These are phyloP conservation scores for Fistulifera solaris DNA, from an alignment of 108 stramenopile species.

Conservation along the genomic window DNA sequence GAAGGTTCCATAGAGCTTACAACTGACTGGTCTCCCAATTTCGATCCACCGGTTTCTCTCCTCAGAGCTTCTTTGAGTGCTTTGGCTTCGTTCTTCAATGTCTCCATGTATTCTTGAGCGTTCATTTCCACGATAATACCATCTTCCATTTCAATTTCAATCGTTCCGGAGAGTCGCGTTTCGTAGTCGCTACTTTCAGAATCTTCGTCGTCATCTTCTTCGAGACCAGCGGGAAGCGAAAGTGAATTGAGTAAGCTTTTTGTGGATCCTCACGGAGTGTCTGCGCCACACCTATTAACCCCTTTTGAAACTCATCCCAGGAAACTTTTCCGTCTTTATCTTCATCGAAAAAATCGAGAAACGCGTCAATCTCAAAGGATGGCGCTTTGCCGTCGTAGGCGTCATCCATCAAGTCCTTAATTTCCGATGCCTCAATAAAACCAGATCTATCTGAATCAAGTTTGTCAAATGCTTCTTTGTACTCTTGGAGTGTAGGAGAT, in stretches of 20 bases:
- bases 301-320: constrained; percentile 82
- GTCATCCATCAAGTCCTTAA: constrained; percentile 51
- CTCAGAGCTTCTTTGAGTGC: constrained; percentile 65
- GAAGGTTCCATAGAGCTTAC: neutral
- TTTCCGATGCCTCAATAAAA: constrained; percentile 61
- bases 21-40: constrained; percentile 7
- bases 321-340: constrained; percentile 74
- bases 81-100: constrained; percentile 63
- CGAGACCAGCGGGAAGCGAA: constrained; percentile 7
- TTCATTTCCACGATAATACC: constrained; percentile 75
- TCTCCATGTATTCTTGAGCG: constrained; percentile 76
- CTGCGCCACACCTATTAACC: constrained; percentile 36
- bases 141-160: constrained; percentile 72
- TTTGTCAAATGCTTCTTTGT: constrained; percentile 66
- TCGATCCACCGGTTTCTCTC: constrained; percentile 20
- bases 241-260: neutral
- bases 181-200: constrained; percentile 17
- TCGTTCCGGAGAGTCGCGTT: constrained; percentile 36
- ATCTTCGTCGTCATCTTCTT: constrained; percentile 38
- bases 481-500: constrained; percentile 57
- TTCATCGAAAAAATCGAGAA: constrained; percentile 79
- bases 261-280: constrained; percentile 5
- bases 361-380: constrained; percentile 61
- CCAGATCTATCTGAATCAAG: constrained; percentile 68
- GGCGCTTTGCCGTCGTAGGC: constrained; percentile 59